Base-by-base conservation (phyloP, 2,329 filamentous ascomycete species). In the Cordyceps javanica region DNA sequence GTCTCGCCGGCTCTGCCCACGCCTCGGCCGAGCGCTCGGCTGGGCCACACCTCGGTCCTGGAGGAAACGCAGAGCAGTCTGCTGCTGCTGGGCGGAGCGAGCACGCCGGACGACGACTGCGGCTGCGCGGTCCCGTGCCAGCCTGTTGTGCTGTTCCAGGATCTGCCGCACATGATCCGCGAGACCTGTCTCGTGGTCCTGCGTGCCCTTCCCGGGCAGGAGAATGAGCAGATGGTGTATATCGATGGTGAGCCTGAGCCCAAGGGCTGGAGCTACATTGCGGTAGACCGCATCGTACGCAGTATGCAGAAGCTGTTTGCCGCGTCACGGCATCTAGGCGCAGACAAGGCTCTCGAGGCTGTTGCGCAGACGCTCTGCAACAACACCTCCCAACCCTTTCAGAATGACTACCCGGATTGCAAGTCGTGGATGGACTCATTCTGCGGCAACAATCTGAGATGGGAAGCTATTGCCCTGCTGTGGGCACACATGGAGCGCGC, bases 401-500 rank as follows among this genome's bases (percentile, higher is more conserved):
- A 60, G 0, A 73, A 77, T 14, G 64, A 72, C 0, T 67, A 72
- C 9, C 59, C 66, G 0, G 66, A 70, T n/a, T 61, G 70, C 0
- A 60, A 70, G 3, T 63, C 63, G n/a, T 78, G 75, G 74, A 62
- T 72, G 0, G 64, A 62, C 2, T 72, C 76, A 36, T 74, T 78
- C 49, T 67, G 66, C 0, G 74, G 74, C 0, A 59, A 60, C 0
- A 71, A 70, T 16, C 63, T 75, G 21, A 68, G 76, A 1, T 79
- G 76, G 76, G 76, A 79, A 54, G 70, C 72, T 0, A 55, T 79
- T 1, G 75, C 75, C 0, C 54, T 77, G 11, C 61, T 76, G 1
- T 77, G 50, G 50, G 51, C 50, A 7, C 49, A 59, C 36, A 46
- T 54, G 42, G 50, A 54, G 26, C 50, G 50, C 14, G 57, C 41